Base-by-base conservation (phyloP, 164 flowering plant genomes). In the Vitis riparia region DNA sequence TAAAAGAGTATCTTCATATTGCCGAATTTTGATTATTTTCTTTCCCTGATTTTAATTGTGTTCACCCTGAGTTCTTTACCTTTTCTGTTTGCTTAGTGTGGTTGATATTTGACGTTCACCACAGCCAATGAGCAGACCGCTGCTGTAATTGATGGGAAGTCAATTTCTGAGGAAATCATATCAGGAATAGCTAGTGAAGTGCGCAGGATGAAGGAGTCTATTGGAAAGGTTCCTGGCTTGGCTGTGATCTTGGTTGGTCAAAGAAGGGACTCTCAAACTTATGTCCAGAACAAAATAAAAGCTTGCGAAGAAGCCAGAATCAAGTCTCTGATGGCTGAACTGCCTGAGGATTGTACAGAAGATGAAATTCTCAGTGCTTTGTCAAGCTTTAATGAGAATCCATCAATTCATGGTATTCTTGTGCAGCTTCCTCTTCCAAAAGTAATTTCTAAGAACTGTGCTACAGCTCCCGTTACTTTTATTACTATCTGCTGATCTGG, bases 351-450 rank as follows among this genome's bases (percentile, higher is more conserved):
- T 73, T 88, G 91, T 74, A 60, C 85, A 44, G 91, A 91, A 82
- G 79, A 75, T 64, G 88, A 87, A 71, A 84, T 89, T 74, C 75
- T 87, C 15, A 32, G 69, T 75, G 83, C 82, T 57, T 68, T 94
- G 62, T 73, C 79, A 50, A 71, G 73, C 37, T 86, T 80, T 68
- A 86, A 91, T 73, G 81, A 81, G 51, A 76, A 94, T 74, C 87
- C 88, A 47, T 83, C 91, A 17, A 65, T 94, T 77, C 92, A 94
- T 78, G 98, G 98, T 75, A 78, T 94, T 76, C 88, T 94, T 63
- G 92, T 94, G 82, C 98, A 94, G 82, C 93, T 94, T 83, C 98
- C 98, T 68, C 87, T 94, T 53, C 98, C 98, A 55, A 82, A 83
- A 71, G 98, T 94, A 86, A 84, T 76, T 83, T 75, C 75, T 69